These are phyloP conservation scores for Musa beccarii DNA, from an alignment of 176 grass and related monocot species.

Conservation along the genomic window DNA sequence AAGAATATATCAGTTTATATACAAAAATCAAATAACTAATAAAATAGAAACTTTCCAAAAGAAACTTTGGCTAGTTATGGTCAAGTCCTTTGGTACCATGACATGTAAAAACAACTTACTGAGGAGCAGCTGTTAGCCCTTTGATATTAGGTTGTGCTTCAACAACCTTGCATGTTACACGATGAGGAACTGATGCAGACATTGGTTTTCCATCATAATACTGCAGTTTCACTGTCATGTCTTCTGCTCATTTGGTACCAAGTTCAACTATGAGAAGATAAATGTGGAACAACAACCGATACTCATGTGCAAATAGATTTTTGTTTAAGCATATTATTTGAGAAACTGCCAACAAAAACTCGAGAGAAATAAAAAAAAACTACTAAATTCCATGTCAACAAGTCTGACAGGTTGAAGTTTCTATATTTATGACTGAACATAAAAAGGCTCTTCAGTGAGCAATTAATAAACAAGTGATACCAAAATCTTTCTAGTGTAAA, in stretches of 20 bases:
- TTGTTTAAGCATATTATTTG: too few species aligned
- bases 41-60: neutral
- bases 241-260: constrained; percentile 44
- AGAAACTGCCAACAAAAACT: too few species aligned
- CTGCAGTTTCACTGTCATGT: constrained; percentile 78
- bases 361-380: too few species aligned
- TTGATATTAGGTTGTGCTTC: constrained; percentile 82
- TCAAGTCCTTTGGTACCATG: neutral
- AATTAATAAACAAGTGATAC: too few species aligned
- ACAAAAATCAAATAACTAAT: neutral
- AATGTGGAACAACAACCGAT: constrained; percentile 6
- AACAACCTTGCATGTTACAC: constrained; percentile 85
- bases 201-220: constrained; percentile 78
- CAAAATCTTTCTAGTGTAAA: too few species aligned
- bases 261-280: constrained; percentile 16
- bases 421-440: too few species aligned
- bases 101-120: constrained; percentile 48
- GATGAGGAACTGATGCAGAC: constrained; percentile 71
- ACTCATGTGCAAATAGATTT: too few species aligned
- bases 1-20: neutral
- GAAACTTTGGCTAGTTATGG: neutral
- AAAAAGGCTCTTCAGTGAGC: too few species aligned
- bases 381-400: too few species aligned
- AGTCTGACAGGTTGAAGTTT: too few species aligned
- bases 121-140: constrained; percentile 73